Base-by-base conservation (phyloP, 192 early-diverging fungal genomes). In the Coemansia sp. region DNA sequence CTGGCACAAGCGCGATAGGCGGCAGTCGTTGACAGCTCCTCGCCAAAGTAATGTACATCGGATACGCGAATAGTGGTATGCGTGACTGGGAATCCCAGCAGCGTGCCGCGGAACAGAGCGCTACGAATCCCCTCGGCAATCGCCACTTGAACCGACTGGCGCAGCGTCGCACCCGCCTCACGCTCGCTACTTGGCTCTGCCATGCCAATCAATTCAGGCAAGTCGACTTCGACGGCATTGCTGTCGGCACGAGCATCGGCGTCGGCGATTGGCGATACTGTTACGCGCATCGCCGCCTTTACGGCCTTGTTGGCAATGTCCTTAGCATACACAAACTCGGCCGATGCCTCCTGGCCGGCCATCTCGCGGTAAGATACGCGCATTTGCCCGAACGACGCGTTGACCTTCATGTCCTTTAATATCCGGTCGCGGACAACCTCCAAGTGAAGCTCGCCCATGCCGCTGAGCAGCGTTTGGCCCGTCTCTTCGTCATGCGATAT, bases 401-500 rank as follows among this genome's bases (percentile, higher is more conserved):
- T 87, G 59, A 92, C 87, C 59, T 89, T 88, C 67, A 93, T 89
- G 27, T 90, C 90, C 29, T 89, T 89, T n/a, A 90, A 38, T 24
- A 98, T 76, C n/a, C 95, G 77, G 36, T 94, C 94, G 41, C 88
- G 88, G 12, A 94, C 88, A 15, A 98, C 91, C 63, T 98, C 96
- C 31, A 98, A 71, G 71, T 98, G 96, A 56, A 98, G 83, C 66
- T 96, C 96, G 7, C 96, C 96, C 94, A 96, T 96, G 0, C 95
- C 96, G 67, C 91, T 88, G 5, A 98, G 69, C 53, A 96, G 67
- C 19, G 88, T 91, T 70, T 98, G 96, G 0, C 95, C 94, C 1
- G 93, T 94, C 56, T 96, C 96, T 43, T 86, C 86, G 67, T 96
- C 90, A 9, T 77, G 79, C 15, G 84, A 63, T 14, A 94, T 74